Evolutionary conservation across 106 monocot genomes (phyloP).

Genomic region (Allium sativum): DNA sequence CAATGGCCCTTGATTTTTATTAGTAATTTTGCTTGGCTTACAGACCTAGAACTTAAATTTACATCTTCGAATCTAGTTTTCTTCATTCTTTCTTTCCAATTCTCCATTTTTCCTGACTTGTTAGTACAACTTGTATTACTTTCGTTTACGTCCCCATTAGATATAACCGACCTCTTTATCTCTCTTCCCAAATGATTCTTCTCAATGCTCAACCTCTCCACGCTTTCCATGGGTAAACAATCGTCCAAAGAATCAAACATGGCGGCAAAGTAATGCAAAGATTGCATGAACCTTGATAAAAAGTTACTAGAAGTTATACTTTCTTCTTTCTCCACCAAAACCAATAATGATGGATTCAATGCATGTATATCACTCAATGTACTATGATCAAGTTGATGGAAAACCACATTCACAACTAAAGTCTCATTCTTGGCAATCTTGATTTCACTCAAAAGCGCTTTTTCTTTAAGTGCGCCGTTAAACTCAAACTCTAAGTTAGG

Average conservation of each 20-base stretch:
- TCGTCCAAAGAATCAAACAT: constrained; percentile 46
- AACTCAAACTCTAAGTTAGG: constrained; percentile 43
- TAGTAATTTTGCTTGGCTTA: constrained; percentile 61
- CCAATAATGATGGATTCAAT: constrained; percentile 35
- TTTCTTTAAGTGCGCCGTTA: constrained; percentile 20
- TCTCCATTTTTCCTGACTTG: constrained; percentile 14
- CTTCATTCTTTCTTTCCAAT: constrained; percentile 39
- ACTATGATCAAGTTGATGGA: constrained; percentile 23
- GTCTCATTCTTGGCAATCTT: constrained; percentile 17
- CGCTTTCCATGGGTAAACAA: constrained; percentile 39
- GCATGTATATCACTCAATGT: constrained; percentile 14
- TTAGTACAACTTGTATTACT: not conserved
- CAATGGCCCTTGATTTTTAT: constrained; percentile 43
- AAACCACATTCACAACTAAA: constrained; percentile 37
- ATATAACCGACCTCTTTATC: constrained; percentile 13
- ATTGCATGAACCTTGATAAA: constrained; percentile 23
- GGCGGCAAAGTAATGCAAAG: constrained; percentile 33
- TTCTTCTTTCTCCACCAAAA: constrained; percentile 42
- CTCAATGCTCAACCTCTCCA: constrained; percentile 42
- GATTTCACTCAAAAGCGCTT: not conserved
- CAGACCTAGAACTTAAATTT: constrained; percentile 36
- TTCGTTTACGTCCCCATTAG: not conserved
- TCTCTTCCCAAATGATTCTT: constrained; percentile 42
- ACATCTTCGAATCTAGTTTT: constrained; percentile 15
- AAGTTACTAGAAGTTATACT: constrained; percentile 13